Evolutionary conservation across 2,329 filamentous ascomycete genomes (phyloP).

Genomic region (Zasmidium citrigriseum): DNA sequence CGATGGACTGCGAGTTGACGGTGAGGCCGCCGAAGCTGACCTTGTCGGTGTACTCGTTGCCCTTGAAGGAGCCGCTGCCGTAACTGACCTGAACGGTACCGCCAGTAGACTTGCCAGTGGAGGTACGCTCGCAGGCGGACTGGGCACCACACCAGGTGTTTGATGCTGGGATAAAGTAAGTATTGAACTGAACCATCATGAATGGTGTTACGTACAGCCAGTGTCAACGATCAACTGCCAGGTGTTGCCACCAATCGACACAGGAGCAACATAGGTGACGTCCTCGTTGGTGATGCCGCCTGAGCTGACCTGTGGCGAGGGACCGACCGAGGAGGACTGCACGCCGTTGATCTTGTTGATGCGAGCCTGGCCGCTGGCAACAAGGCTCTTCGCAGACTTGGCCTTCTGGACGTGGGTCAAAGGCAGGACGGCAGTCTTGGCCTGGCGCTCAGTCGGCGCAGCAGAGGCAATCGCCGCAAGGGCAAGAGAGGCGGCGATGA

Average conservation of each 20-base stretch:
- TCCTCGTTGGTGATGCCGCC: slow-evolving; percentile 22
- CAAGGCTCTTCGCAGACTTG: slow-evolving; percentile 17
- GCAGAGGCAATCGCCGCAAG: slow-evolving; percentile 15
- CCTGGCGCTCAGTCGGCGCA: slow-evolving; percentile 12
- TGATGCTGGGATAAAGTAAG: slow-evolving; percentile 15
- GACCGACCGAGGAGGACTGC: background rate
- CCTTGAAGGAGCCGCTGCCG: slow-evolving; percentile 23
- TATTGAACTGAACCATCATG: background rate
- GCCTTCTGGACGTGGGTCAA: slow-evolving; percentile 14
- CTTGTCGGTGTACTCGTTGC: slow-evolving; percentile 21
- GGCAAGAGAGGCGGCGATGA: slow-evolving; percentile 15
- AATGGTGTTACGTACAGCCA: slow-evolving; percentile 14
- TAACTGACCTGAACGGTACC: slow-evolving; percentile 18
- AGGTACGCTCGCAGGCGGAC: slow-evolving; percentile 19
- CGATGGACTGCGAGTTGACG: slow-evolving; percentile 18
- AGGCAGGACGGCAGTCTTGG: slow-evolving; percentile 5
- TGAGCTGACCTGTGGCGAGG: slow-evolving; percentile 13
- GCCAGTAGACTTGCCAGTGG: slow-evolving; percentile 19
- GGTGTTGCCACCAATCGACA: slow-evolving; percentile 18
- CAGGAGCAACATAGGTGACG: slow-evolving; percentile 21
- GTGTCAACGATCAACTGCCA: slow-evolving; percentile 23
- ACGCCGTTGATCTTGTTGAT: slow-evolving; percentile 16
- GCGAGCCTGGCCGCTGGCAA: slow-evolving; percentile 12
- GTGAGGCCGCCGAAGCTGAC: slow-evolving; percentile 20
- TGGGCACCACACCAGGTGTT: slow-evolving; percentile 27